Conservation (phyloP, 441 rosid species). For the Adansonia gregorii region DNA sequence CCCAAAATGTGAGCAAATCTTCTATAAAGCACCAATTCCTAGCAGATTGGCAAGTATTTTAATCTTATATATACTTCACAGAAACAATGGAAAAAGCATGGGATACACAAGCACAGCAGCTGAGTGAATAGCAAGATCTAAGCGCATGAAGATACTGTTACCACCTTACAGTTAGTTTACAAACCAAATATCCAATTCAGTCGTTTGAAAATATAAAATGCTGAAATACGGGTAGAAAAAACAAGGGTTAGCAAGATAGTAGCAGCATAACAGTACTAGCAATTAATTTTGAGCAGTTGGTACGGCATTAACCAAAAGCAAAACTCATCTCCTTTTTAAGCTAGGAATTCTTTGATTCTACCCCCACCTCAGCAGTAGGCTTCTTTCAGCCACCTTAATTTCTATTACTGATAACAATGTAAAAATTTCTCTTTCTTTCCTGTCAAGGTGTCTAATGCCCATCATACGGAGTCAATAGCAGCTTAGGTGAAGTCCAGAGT, state of each 20-base stretch:
- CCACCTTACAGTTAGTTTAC: not conserved
- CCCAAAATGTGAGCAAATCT: not conserved
- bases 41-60: not conserved
- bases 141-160: not conserved
- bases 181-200: not conserved
- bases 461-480: not conserved
- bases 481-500: not conserved
- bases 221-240: not conserved
- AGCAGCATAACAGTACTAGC: not conserved
- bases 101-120: not conserved
- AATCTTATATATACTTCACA: not conserved
- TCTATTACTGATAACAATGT: slow-evolving; percentile 11
- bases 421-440: not conserved
- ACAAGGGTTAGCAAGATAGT: not conserved
- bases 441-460: not conserved
- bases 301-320: not conserved
- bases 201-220: not conserved
- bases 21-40: not conserved
- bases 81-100: not conserved
- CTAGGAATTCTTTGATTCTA: not conserved
- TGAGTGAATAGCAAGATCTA: not conserved
- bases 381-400: not conserved
- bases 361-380: not conserved
- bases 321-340: not conserved
- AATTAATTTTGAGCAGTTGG: not conserved